These are phyloP conservation scores for Benincasa hispida DNA, from an alignment of 306 rosid species.

Conservation along the genomic window DNA sequence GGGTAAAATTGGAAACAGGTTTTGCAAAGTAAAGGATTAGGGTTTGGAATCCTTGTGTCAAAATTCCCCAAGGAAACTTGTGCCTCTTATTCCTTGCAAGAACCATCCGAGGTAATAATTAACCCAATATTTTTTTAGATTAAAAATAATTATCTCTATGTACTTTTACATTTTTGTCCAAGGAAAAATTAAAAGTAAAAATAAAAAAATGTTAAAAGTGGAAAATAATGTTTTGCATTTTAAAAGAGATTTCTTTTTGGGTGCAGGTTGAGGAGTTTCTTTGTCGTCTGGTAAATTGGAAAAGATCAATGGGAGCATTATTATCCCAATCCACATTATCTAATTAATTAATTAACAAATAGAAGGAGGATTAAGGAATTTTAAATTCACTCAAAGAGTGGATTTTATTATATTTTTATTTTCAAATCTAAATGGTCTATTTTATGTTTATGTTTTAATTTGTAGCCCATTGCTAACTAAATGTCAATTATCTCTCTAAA, in stretches of 20 bases:
- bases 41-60: constrained; percentile 85
- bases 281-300: constrained; percentile 66
- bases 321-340: background rate
- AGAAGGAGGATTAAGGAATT: background rate
- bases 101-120: constrained; percentile 67
- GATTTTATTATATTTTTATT: background rate
- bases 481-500: constrained; percentile 12
- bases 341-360: background rate
- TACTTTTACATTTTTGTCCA: background rate
- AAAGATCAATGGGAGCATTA: constrained; percentile 10
- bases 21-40: constrained; percentile 55
- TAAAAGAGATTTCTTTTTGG: background rate
- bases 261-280: constrained; percentile 69
- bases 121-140: background rate
- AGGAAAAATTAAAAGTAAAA: background rate
- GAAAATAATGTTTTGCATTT: background rate
- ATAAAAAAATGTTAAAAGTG: no score
- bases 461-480: background rate
- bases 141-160: background rate
- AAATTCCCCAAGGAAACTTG: constrained; percentile 67
- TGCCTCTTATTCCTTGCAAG: constrained; percentile 76
- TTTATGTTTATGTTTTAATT: background rate
- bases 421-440: background rate
- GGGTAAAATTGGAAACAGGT: constrained; percentile 26
- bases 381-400: constrained; percentile 7